These are phyloP conservation scores for Penicillium hordei DNA, from an alignment of 2,329 filamentous ascomycete species.

Conservation along the genomic window DNA sequence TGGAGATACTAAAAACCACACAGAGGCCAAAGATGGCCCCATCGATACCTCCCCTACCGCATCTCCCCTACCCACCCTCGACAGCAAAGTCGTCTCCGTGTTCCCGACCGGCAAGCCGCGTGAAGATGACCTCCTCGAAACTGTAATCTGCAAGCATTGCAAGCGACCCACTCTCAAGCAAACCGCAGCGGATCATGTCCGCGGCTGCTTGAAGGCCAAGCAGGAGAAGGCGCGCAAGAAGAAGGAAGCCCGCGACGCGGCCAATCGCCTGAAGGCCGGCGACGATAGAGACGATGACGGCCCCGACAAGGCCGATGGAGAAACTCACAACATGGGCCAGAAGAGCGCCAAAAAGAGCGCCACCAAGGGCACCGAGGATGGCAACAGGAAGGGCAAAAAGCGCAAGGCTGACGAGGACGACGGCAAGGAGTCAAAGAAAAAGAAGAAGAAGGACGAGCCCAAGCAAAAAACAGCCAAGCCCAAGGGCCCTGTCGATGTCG, in stretches of 20 bases:
- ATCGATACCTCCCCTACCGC: conserved; percentile 35
- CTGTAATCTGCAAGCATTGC: conserved; percentile 89
- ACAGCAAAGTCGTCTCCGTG: conserved; percentile 72
- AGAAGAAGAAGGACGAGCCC: conserved; percentile 93
- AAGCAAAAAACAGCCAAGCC: conserved; percentile 81
- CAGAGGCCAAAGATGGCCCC: conserved; percentile 30
- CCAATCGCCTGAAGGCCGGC: conserved; percentile 60
- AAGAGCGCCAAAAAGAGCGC: conserved; percentile 66
- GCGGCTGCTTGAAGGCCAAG: conserved; percentile 79
- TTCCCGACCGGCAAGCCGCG: conserved; percentile 81
- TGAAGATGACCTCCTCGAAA: conserved; percentile 75
- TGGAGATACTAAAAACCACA: not conserved
- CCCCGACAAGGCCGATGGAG: conserved; percentile 40
- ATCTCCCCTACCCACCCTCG: conserved; percentile 58
- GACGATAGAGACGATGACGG: conserved; percentile 49
- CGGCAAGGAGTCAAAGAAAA: conserved; percentile 78
- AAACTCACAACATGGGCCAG: conserved; percentile 55
- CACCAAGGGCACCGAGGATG: conserved; percentile 49
- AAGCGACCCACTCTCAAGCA: conserved; percentile 81
- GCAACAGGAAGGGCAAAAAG: conserved; percentile 70
- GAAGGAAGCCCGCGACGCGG: conserved; percentile 70
- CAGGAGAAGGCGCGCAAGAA: conserved; percentile 76
- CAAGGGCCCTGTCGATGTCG: conserved; percentile 90
- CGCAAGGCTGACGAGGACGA: conserved; percentile 70
- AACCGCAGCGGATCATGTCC: conserved; percentile 75